Base-by-base conservation (phyloP, 495 filamentous ascomycete genomes). In the Clohesyomyces aquaticus region DNA sequence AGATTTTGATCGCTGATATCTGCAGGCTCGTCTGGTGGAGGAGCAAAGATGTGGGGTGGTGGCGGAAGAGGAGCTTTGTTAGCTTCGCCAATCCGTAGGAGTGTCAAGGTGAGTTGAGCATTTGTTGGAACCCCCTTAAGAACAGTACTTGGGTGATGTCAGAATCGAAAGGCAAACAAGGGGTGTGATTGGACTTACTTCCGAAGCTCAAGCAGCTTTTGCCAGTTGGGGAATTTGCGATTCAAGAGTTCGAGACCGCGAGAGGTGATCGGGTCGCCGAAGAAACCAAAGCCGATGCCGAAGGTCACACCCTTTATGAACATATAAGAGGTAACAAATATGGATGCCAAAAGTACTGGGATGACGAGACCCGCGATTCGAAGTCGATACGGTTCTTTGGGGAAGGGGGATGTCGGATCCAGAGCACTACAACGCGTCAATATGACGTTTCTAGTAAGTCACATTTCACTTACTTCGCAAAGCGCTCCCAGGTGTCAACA, bases 81-180 rank as follows among this genome's bases (percentile, higher is more conserved):
- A 19, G 85, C 87, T 77, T 95, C 91, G 53, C 91, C 90, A 55
- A 93, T 86, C 38, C 92, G 88, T 25, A 96, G 87, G 12, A 96
- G 82, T 3, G 91, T 96, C n/a, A n/a, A n/a, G n/a, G n/a, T n/a
- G n/a, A n/a, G n/a, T n/a, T n/a, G 91, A n/a, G 90, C 91, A 71
- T 95, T 93, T 2, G 91, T 96, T 0, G 91, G 91, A 41, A 92
- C 85, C 14, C 88, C 89, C 70, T 88, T 87, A 54, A 96, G 84
- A 4, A 95, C 66, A 3, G 87, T 89, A 69, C 87, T 91, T 51
- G 21, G 61, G 71, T 38, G 64, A 57, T 16, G 60, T 64, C 26
- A 60, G 8, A 2, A 23, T 27, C 28, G 28, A 22, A 23, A 35
- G n/a, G 25, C 32, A 16, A 21, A n/a, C 68, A 25, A 38, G 47